These are phyloP conservation scores for Tagetes erecta DNA, from an alignment of 129 eudicot species.

Conservation along the genomic window DNA sequence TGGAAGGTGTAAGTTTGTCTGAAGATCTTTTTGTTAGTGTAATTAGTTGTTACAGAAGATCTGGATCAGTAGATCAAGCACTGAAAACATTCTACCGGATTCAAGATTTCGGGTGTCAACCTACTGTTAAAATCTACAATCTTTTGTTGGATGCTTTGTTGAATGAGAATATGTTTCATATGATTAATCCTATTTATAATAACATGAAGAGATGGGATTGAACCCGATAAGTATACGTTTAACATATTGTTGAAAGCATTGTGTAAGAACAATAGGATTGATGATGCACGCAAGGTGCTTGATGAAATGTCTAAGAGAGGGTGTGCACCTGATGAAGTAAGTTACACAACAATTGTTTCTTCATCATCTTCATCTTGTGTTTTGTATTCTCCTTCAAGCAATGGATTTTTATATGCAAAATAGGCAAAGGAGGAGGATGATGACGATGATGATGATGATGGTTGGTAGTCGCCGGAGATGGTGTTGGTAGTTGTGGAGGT, in stretches of 20 bases:
- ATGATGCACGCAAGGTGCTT: slow-evolving; percentile 84
- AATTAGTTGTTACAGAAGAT: slow-evolving; percentile 52
- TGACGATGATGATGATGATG: too few species aligned
- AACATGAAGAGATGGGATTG: slow-evolving; percentile 87
- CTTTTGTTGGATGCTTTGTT: slow-evolving; percentile 76
- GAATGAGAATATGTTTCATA: slow-evolving; percentile 59
- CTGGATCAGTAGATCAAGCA: slow-evolving; percentile 68
- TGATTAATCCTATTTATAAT: slow-evolving; percentile 70
- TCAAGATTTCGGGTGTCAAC: slow-evolving; percentile 77
- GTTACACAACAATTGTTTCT: slow-evolving; percentile 75
- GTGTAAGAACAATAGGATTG: slow-evolving; percentile 74
- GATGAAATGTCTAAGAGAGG: slow-evolving; percentile 92
- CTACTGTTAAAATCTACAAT: slow-evolving; percentile 77
- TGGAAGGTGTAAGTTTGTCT: slow-evolving; percentile 56
- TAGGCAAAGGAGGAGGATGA: too few species aligned
- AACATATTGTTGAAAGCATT: slow-evolving; percentile 84
- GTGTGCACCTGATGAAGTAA: slow-evolving; percentile 74
- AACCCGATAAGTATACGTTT: slow-evolving; percentile 79
- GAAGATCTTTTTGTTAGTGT: slow-evolving; percentile 72
- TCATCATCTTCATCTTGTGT: too few species aligned
- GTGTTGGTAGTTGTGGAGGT: too few species aligned
- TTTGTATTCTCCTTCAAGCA: too few species aligned
- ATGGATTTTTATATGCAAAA: too few species aligned
- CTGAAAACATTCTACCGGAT: slow-evolving; percentile 77
- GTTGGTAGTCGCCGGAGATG: too few species aligned